Base-by-base conservation (phyloP, 2,329 filamentous ascomycete genomes). In the Paradendryphiella salina region DNA sequence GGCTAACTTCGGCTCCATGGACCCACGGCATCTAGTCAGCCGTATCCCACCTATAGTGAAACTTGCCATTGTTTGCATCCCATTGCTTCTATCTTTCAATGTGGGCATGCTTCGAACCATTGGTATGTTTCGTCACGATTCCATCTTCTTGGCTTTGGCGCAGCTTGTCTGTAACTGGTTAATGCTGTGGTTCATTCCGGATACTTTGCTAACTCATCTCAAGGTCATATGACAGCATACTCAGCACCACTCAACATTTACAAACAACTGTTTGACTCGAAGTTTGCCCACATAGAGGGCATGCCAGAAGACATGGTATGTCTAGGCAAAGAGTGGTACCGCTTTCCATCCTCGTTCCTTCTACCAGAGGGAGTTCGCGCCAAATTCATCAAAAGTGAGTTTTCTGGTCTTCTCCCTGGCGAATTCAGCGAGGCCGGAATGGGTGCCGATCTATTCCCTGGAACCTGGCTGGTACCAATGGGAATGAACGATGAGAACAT, bases 271-370 rank as follows among this genome's bases (percentile, higher is more conserved):
- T 79, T 83, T 39, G 80, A 79, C 11, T 65, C 76, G 7, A 80
- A 77, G 1, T 61, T 88, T 5, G 82, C 84, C 2, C 73, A 76
- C 0, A 70, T 76, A 1, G 88, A 86, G 13, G 87, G 90, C 56
- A 85, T 80, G n/a, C 70, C 76, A 1, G 88, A 86, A 13, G 87
- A 90, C 56, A 85, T 80, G 14, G 84, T 99, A 2, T 99, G 94
- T 71, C 83, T 96, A 32, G 91, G 90, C 21, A 99, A 97, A 71
- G 94, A 99, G 70, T 99, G 94, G 94, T 96, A 99, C 73, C 89
- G 94, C 29, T 97, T 96, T 69, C 93, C 94, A 1, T 93, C 89
- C 0, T 95, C 92, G 0, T 97, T 91, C 76, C 91, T 94, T 70
- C 79, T 99, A 3, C 93, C 94, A 0, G 79, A 85, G n/a, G 82